Percentiles rank a stretch among this genome's conserved stretches.
phyloP scores from a whole-genome alignment of 2,329 filamentous ascomycete species.

The Diaporthe sp. region DNA sequence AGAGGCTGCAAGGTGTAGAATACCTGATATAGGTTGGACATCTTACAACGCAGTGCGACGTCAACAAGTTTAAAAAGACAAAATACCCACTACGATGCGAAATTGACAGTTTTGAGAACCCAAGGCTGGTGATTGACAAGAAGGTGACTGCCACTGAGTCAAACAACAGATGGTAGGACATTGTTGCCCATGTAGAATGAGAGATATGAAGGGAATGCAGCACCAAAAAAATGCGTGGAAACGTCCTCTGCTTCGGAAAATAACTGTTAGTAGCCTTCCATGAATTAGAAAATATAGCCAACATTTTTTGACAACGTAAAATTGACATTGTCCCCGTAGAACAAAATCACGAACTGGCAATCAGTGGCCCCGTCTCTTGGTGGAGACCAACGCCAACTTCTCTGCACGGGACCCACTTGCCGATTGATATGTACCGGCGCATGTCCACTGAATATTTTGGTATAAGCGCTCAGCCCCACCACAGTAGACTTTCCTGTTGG shows the following conservation, averaged over 20 bases:
- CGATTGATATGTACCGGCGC: background rate
- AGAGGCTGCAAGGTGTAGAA: no score
- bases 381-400: background rate
- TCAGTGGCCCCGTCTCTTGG: background rate
- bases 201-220: background rate
- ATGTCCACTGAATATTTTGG: background rate
- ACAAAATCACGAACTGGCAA: background rate
- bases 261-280: background rate
- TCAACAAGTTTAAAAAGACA: background rate
- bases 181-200: background rate
- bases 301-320: background rate
- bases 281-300: background rate
- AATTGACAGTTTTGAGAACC: background rate
- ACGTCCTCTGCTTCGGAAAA: background rate
- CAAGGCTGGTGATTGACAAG: background rate
- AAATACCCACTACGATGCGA: background rate
- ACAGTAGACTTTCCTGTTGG: background rate
- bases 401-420: background rate
- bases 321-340: background rate
- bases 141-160: background rate
- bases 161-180: background rate
- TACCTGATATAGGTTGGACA: background rate
- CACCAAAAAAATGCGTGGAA: background rate
- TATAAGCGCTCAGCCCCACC: background rate
- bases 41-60: background rate